Conservation (phyloP, 2,329 filamentous ascomycete species). For the Simplicillium sp. region DNA sequence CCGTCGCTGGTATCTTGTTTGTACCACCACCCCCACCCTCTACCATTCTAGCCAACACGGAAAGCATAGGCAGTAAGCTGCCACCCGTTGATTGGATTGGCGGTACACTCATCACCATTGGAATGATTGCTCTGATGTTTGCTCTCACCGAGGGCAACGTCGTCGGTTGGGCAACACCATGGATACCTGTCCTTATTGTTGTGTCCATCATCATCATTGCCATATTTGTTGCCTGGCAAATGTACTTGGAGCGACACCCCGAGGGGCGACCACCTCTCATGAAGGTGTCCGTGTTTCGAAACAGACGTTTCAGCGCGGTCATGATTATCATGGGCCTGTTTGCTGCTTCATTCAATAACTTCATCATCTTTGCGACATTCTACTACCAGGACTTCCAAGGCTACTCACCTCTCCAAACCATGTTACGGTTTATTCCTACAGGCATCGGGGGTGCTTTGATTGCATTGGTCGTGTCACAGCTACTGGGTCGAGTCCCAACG, state of each 20-base stretch:
- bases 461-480: conserved; percentile 42
- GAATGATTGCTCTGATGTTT: conserved; percentile 54
- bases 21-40: conserved; percentile 34
- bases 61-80: conserved; percentile 20
- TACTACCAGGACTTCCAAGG: conserved; percentile 61
- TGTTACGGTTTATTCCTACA: conserved; percentile 58
- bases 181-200: conserved; percentile 50
- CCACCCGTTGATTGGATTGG: conserved; percentile 56
- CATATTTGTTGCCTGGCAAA: conserved; percentile 52
- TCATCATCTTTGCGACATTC: conserved; percentile 57
- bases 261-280: conserved; percentile 45
- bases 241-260: conserved; percentile 22
- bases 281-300: conserved; percentile 55
- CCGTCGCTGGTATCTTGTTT: conserved; percentile 46
- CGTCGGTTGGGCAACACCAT: conserved; percentile 55
- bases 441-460: conserved; percentile 51
- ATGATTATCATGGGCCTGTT: conserved; percentile 58
- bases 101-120: conserved; percentile 50
- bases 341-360: conserved; percentile 60
- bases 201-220: conserved; percentile 45
- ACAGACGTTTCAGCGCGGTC: conserved; percentile 48
- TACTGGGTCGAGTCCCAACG: conserved; percentile 49
- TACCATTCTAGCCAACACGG: conserved; percentile 9
- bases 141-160: conserved; percentile 61
- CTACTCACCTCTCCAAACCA: conserved; percentile 53